Evolutionary conservation across 306 rosid species (phyloP), one percentile per base, ranked within the genome.

Genomic region (Acacia crassicarpa): DNA sequence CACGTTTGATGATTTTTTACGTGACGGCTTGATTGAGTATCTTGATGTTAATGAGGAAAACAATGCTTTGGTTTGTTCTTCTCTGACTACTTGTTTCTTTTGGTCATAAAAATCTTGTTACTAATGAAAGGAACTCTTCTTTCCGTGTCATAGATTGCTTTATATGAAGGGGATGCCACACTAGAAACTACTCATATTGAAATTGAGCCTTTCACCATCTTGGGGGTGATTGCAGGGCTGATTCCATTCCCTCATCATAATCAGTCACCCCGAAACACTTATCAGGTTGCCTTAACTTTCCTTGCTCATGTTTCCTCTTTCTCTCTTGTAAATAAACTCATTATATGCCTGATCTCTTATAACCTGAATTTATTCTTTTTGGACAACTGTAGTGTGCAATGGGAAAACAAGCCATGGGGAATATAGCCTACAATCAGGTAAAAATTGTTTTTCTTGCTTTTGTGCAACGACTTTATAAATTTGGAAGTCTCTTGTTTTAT

Each of bases 381-480:
- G 81, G 49, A 41, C 77, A 41, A 74, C 58, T 62, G 81, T 68
- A 94, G 98, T 95, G 99, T 79, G 98, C 98, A 15, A 95, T 93
- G 99, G 99, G 99, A 82, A 95, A 95, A 85, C 99, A 95, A 89
- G 99, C 99, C 30, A 95, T 95, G 99, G 99, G 99, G 79, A 95
- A 93, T 82, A 90, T 95, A 78, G 98, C 99, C 69, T 92, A 79
- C 84, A 95, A 95, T 85, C 99, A 93, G 95, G 97, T 87, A 81
- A 84, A 88, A 78, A 35, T 75, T 78, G 17, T 83, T 30, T 79
- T 30, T 58, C 33, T 69, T 62, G 82, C 71, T 9, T 38, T 51
- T n/a, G 66, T n/a, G 41, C 46, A 38, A 7, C 17, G 25, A 48
- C 49, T 83, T 48, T 61, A 16, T 65, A 80, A 25, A 4, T 48